Base-by-base conservation (phyloP, 805 yeast species). In the Alloascoidea hylecoeti region DNA sequence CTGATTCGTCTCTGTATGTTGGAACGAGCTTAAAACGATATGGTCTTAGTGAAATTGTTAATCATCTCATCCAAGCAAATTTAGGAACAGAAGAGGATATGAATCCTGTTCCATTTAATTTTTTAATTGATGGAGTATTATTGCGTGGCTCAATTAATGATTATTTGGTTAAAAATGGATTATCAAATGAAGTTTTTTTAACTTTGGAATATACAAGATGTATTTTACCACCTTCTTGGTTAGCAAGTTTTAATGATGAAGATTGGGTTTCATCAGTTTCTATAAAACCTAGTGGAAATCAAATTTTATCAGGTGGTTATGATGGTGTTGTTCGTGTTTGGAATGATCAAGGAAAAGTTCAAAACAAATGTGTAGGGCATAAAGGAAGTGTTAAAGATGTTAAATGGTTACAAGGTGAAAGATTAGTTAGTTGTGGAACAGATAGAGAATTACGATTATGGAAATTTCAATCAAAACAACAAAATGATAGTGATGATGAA, bases 311-410 rank as follows among this genome's bases (percentile, higher is more conserved):
- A 12, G 98, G 97, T 32, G 77, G 94, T 0, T 92, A 88, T 52
- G 98, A 92, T 56, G 97, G 97, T 48, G 71, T 89, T 18, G 95
- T 89, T 16, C 72, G 97, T 45, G 75, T 92, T 6, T 92, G 88
- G 76, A 78, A 84, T 52, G 60, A 73, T 57, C 70, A 83, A 13
- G 97, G 96, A 5, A 68, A 72, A 37, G 79, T 88, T 5, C 78
- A 75, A 47, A 74, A 79, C 44, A 94, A 84, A 55, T 72, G 80
- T 47, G 71, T 73, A 38, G 97, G 96, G 17, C 98, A 92, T 56
- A 74, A 81, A 14, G 95, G 84, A 18, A 78, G 96, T 9, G 76
- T 92, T 39, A 78, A 80, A 53, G 68, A 82, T 13, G 95, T 85
- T 17, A 72, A 75, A 50, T 89, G 92, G 78, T 66, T 84, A 36